phyloP scores from a whole-genome alignment of 805 yeast species.

The Candida ovalis region DNA sequence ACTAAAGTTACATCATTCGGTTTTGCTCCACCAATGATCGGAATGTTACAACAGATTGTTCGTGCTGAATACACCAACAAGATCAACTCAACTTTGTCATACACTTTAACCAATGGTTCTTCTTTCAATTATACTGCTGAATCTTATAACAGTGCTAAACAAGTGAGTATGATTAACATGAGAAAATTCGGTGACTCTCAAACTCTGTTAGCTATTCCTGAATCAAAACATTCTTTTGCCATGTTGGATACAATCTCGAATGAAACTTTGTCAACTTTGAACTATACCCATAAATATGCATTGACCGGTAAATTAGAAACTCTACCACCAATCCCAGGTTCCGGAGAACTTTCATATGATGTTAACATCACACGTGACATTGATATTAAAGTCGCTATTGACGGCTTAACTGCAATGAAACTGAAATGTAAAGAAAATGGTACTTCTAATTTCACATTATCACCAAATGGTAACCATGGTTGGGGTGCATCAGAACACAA shows the following conservation, averaged over 20 bases:
- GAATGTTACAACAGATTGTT: constrained; percentile 37
- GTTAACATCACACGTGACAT: constrained; percentile 28
- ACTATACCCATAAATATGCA: constrained; percentile 28
- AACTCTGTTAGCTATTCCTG: constrained; percentile 22
- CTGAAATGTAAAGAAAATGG: constrained; percentile 39
- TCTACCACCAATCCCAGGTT: constrained; percentile 11
- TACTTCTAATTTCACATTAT: constrained; percentile 38
- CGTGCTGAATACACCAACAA: constrained; percentile 32
- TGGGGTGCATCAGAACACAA: constrained; percentile 36
- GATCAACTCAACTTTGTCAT: constrained; percentile 34
- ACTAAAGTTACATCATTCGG: constrained; percentile 31
- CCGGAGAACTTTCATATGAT: constrained; percentile 25
- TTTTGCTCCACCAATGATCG: constrained; percentile 36
- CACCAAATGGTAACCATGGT: constrained; percentile 46
- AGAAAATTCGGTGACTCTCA: constrained; percentile 39
- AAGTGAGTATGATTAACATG: constrained; percentile 38
- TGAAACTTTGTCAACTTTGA: constrained; percentile 16
- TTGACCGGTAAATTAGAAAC: constrained; percentile 24
- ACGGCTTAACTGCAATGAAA: constrained; percentile 24
- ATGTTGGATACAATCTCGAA: constrained; percentile 21
- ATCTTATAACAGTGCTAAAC: constrained; percentile 29
- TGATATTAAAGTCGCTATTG: constrained; percentile 12
- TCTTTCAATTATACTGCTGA: constrained; percentile 29
- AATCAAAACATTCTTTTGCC: constrained; percentile 24
- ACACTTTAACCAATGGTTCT: constrained; percentile 37